Evolutionary conservation across 805 yeast species (phyloP).

Genomic region (Kurtzmaniella fragi): DNA sequence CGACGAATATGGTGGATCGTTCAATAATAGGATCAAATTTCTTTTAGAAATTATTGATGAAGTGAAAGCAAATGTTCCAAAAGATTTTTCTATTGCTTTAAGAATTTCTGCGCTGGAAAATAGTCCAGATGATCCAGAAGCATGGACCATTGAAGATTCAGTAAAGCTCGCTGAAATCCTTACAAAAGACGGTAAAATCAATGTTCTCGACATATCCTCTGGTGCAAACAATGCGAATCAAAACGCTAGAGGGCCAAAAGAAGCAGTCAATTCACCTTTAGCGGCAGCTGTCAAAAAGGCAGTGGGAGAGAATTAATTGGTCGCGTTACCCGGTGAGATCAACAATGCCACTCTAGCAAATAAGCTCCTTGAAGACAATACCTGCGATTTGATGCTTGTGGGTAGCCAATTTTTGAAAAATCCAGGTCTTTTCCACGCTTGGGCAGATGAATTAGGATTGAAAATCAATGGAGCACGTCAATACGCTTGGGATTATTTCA

Average conservation of each 20-base stretch:
- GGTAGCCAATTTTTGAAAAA: conserved; percentile 44
- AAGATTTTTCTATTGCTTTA: conserved; percentile 41
- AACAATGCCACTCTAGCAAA: conserved; percentile 27
- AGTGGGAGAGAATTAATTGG: conserved; percentile 36
- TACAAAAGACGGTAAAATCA: conserved; percentile 41
- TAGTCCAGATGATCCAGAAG: conserved; percentile 25
- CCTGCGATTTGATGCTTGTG: conserved; percentile 44
- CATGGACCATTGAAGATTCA: conserved; percentile 45
- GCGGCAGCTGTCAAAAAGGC: conserved; percentile 40
- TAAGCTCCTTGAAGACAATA: conserved; percentile 33
- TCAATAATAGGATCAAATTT: conserved; percentile 53
- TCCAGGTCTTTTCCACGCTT: conserved; percentile 45
- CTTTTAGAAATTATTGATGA: conserved; percentile 42
- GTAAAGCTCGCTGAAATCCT: conserved; percentile 33
- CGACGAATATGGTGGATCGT: conserved; percentile 60
- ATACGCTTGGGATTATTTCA: conserved; percentile 16
- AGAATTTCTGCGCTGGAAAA: conserved; percentile 46
- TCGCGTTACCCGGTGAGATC: conserved; percentile 47
- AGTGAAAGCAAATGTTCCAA: conserved; percentile 34
- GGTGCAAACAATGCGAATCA: conserved; percentile 42
- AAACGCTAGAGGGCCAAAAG: conserved; percentile 16
- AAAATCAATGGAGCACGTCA: conserved; percentile 29
- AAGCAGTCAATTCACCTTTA: conserved; percentile 33
- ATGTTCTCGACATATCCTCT: conserved; percentile 51
- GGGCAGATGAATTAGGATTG: conserved; percentile 48